Conservation (phyloP, 83 land plant species). For the Diphasiastrum complanatum region DNA sequence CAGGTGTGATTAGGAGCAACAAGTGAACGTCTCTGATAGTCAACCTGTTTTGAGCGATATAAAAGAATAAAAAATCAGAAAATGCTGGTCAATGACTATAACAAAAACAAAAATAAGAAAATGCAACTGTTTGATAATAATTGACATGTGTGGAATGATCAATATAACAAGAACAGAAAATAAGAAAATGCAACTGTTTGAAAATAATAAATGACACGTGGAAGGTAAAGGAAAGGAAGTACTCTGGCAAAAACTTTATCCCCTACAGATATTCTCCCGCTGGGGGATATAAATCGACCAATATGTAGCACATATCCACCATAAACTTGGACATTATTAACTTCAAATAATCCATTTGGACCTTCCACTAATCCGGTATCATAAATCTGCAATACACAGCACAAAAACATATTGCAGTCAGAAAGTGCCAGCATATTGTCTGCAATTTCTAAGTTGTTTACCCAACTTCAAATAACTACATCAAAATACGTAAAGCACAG, state of each 20-base stretch:
- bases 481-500: too few species aligned
- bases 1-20: slow-evolving; percentile 98
- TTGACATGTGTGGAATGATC: too few species aligned
- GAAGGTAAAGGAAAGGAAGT: neutral
- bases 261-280: slow-evolving; percentile 49
- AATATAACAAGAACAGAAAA: slow-evolving; percentile 1
- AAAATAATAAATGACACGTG: neutral
- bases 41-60: too few species aligned
- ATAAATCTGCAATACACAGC: slow-evolving; percentile 62
- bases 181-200: neutral
- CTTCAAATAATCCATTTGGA: slow-evolving; percentile 58
- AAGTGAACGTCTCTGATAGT: slow-evolving; percentile 62
- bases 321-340: slow-evolving; percentile 72
- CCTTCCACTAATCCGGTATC: slow-evolving; percentile 76
- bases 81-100: too few species aligned
- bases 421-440: neutral
- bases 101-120: slow-evolving; percentile 4
- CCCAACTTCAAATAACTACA: too few species aligned
- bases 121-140: neutral
- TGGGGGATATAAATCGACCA: slow-evolving; percentile 44
- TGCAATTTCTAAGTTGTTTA: too few species aligned
- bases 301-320: slow-evolving; percentile 87
- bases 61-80: too few species aligned
- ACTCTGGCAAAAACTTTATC: slow-evolving; percentile 72
- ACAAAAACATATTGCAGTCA: too few species aligned